Conservation (phyloP, 2,329 filamentous ascomycete species). For the Neoscytalidium dimidiatum region DNA sequence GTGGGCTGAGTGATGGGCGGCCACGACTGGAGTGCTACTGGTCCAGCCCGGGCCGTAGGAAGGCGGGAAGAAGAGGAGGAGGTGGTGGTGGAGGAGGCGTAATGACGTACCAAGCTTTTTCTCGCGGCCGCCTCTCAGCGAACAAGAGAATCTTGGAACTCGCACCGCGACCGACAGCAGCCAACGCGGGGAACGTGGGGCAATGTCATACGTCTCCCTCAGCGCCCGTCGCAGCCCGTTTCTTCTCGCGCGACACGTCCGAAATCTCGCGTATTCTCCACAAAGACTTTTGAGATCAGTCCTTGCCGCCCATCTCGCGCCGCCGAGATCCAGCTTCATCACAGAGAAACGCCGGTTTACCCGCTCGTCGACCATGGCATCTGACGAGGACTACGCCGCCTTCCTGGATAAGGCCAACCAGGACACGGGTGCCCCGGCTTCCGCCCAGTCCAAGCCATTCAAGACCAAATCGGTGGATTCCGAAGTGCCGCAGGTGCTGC, state of each 20-base stretch:
- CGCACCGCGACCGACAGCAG: background rate
- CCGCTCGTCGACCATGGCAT: conserved; percentile 57
- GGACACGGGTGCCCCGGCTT: conserved; percentile 49
- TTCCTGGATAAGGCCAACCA: conserved; percentile 88
- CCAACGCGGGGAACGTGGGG: conserved; percentile 2
- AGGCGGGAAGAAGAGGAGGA: no score
- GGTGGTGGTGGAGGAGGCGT: no score
- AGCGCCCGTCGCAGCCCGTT: background rate
- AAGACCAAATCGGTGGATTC: conserved; percentile 47
- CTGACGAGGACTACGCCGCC: conserved; percentile 78
- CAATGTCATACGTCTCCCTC: conserved; percentile 7
- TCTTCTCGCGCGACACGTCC: conserved; percentile 11
- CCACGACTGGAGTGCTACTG: background rate
- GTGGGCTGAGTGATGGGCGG: background rate
- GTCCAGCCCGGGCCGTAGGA: background rate
- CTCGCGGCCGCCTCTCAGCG: background rate
- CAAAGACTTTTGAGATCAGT: background rate
- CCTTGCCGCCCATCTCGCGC: background rate
- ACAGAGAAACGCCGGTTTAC: background rate
- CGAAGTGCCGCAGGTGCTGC: conserved; percentile 56
- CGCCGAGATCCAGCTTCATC: background rate
- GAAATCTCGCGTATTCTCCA: background rate
- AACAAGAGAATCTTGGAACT: conserved; percentile 4
- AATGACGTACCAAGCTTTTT: conserved; percentile 16
- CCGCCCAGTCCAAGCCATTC: conserved; percentile 31